Base-by-base conservation (phyloP, 768 basidiomycete species). In the Amanita polypyramis region DNA sequence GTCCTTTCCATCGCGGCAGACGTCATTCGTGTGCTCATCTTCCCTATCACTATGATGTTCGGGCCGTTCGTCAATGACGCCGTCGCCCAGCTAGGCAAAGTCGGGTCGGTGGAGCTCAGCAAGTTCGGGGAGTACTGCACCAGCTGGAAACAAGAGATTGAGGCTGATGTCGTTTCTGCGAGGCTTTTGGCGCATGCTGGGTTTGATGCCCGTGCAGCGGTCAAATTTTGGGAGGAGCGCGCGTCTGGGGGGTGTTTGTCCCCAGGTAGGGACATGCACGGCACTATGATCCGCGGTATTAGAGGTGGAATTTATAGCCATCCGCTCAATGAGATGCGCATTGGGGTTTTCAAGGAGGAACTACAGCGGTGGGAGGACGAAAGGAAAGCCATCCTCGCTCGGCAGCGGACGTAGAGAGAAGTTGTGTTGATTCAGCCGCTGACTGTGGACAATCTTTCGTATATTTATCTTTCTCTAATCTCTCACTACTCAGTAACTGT, bases 31-130 rank as follows among this genome's bases (percentile, higher is more conserved):
- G 81, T 90, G 2, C 60, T 92, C 27, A 65, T 93, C 11, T 97
- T 93, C 63, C 93, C 93, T 0, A 58, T 93, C 42, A 96, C 90
- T 3, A 91, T 88, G 84, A 58, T 93, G 7, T 80, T 97, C 48
- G 94, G 95, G 0, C 95, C 95, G 1, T 96, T 97, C 61, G 80
- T 97, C 50, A 94, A 95, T 58, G 95, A 99, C 56, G 93, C 90
- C 2, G 75, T 98, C 20, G 89, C 83, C 0, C 79, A 86, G 44
- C 56, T 92, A 45, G 83, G 89, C 20, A 82, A 82, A 59, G 74
- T 85, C 1, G 83, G 87, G 2, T 80, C 82, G 9, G 79, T 80
- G 2, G 84, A 94, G 58, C 70, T 94, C 33, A 69, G 72, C 42
- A 84, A 80, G 61, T 64, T 84, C 2, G 79, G 79, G 20, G 81